These are phyloP conservation scores for Triticum turgidum DNA, from an alignment of 176 grass and related monocot genomes.

Conservation along the genomic window DNA sequence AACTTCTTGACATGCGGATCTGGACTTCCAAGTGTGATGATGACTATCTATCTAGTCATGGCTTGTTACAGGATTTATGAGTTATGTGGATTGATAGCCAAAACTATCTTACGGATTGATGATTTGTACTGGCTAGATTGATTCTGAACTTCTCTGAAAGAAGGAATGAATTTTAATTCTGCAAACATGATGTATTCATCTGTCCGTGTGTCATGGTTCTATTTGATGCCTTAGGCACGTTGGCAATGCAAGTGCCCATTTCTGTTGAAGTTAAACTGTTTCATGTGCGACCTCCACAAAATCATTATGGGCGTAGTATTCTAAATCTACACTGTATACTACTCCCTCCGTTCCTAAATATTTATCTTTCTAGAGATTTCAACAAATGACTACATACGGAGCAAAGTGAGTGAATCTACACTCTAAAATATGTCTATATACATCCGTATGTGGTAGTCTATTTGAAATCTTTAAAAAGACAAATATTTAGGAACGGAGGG, in stretches of 20 bases:
- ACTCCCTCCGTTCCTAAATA: too few relatives aligned
- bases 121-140: neutral
- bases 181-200: neutral
- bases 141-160: neutral
- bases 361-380: too few relatives aligned
- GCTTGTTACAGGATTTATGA: neutral
- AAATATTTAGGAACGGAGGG: too few relatives aligned
- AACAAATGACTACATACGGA: too few relatives aligned
- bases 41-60: neutral
- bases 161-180: neutral
- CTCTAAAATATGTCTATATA: too few relatives aligned
- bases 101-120: neutral
- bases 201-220: neutral
- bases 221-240: neutral
- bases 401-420: too few relatives aligned
- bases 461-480: too few relatives aligned
- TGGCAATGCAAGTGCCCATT: neutral
- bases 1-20: slow-evolving; percentile 1
- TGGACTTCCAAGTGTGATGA: neutral
- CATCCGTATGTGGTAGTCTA: too few relatives aligned
- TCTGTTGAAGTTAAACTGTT: too few relatives aligned
- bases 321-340: too few relatives aligned
- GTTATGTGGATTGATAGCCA: neutral
- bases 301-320: too few relatives aligned
- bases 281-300: too few relatives aligned